Percentiles rank a stretch among this genome's conserved stretches.
phyloP scores from a whole-genome alignment of 2,329 filamentous ascomycete species.

The Microdochium trichocladiopsis region DNA sequence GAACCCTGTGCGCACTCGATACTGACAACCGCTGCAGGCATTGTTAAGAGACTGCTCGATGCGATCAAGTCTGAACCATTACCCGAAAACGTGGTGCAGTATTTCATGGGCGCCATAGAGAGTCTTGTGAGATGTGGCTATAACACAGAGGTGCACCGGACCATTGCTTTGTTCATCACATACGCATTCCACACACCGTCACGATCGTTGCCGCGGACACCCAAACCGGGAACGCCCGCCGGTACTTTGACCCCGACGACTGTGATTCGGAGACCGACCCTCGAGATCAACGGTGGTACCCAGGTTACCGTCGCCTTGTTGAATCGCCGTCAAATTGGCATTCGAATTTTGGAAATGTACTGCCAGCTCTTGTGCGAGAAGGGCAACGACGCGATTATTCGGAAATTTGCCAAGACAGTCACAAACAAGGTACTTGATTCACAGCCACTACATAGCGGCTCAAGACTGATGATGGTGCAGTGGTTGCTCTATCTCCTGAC shows the following conservation, averaged over 20 bases:
- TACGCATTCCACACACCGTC: slow-evolving; percentile 69
- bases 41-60: slow-evolving; percentile 84
- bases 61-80: slow-evolving; percentile 82
- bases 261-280: slow-evolving; percentile 26
- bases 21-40: slow-evolving; percentile 45
- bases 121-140: slow-evolving; percentile 74
- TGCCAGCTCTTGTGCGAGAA: slow-evolving; percentile 70
- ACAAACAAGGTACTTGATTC: slow-evolving; percentile 72
- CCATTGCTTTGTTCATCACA: slow-evolving; percentile 85
- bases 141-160: slow-evolving; percentile 77
- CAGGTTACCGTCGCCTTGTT: slow-evolving; percentile 30
- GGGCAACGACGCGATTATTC: slow-evolving; percentile 60
- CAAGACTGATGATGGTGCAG: slow-evolving; percentile 36
- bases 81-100: slow-evolving; percentile 61
- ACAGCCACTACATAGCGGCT: slow-evolving; percentile 11
- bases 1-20: slow-evolving; percentile 5
- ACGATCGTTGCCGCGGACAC: slow-evolving; percentile 41
- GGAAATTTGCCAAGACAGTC: slow-evolving; percentile 87
- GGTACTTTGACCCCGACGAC: slow-evolving; percentile 33
- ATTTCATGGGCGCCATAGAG: slow-evolving; percentile 74
- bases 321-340: slow-evolving; percentile 65
- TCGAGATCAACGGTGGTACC: slow-evolving; percentile 23
- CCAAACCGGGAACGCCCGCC: slow-evolving; percentile 33
- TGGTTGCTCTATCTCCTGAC: slow-evolving; percentile 90
- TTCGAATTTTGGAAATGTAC: slow-evolving; percentile 71